Evolutionary conservation across 371 early-diverging fungal species (phyloP), one percentile per base, ranked within the genome.

Genomic region (Nematocida ausubeli): DNA sequence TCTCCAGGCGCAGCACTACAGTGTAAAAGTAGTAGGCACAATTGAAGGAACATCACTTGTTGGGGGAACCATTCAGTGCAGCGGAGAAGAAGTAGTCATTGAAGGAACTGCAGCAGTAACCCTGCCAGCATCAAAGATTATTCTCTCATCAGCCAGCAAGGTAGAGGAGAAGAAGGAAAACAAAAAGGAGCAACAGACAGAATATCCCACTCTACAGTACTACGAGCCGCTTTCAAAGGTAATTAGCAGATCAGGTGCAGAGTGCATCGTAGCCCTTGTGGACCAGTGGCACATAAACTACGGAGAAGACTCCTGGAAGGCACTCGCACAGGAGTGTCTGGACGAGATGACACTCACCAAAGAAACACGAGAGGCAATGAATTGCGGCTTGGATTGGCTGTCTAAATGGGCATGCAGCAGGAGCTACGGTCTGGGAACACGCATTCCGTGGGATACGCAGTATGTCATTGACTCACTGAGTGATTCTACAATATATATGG

Each of bases 261-360:
- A 93, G 83, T 99, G 99, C 87, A 92, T 98, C 58, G 98, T 98
- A 66, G 92, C 94, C 32, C 87, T 96, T 80, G 90, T 92, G 83
- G 95, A 95, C 83, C 99, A 99, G 88, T 99, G 98, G 98, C 98
- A 95, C 88, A 87, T 99, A 84, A 92, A 96, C 88, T 99, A 98
- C 83, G 94, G 94, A 72, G 95, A 97, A 87, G 87, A 88, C 2
- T 83, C 88, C 56, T 99, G 98, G 98, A 91, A 90, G 84, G 87
- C 85, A 24, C 82, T 88, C 83, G 90, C 93, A 35, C 80, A 81
- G 52, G 70, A 82, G 72, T 88, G 87, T 82, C 85, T 99, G 80
- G 86, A 86, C n/a, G 81, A 87, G 30, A 90, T 98, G 91, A 90
- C 94, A 73, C 89, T 90, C 2, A 92, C 88, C 82, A 86, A 89